Percentiles rank a stretch among this genome's conserved stretches.
Conservation (phyloP, 1,139 yeast species). For the Geotrichum phurueaensis region DNA sequence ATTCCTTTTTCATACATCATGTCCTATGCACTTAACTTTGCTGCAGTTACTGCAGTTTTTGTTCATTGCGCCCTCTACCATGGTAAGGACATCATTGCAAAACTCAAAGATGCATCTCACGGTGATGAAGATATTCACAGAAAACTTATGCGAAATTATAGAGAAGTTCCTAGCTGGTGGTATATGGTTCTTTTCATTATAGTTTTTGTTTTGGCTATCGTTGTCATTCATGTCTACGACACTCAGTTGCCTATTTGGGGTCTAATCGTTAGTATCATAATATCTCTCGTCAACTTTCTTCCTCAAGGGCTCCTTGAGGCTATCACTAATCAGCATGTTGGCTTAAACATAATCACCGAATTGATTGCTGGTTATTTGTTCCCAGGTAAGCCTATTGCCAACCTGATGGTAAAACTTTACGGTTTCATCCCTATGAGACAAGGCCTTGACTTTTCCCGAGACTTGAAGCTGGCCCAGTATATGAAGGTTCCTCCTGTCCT, state of each 20-base stretch:
- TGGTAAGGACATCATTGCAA: conserved; percentile 39
- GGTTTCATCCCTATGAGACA: conserved; percentile 48
- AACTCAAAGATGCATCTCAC: conserved; percentile 13
- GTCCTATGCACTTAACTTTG: conserved; percentile 35
- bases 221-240: conserved; percentile 37
- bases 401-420: conserved; percentile 45
- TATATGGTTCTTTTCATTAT: conserved; percentile 17
- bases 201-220: conserved; percentile 44
- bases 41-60: conserved; percentile 49
- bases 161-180: conserved; percentile 44
- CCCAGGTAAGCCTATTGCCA: conserved; percentile 48
- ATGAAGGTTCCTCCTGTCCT: conserved; percentile 32
- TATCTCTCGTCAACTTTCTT: conserved; percentile 43
- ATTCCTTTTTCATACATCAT: conserved; percentile 45
- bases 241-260: conserved; percentile 46
- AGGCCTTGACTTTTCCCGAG: conserved; percentile 44
- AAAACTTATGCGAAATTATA: conserved; percentile 46
- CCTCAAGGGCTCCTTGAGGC: conserved; percentile 45
- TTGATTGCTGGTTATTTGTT: conserved; percentile 47
- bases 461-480: conserved; percentile 48
- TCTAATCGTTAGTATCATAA: conserved; percentile 42
- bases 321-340: conserved; percentile 43
- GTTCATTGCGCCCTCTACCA: conserved; percentile 43
- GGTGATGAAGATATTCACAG: conserved; percentile 34
- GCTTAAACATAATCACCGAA: conserved; percentile 47